Percentiles rank a stretch among this genome's conserved stretches.
These are phyloP conservation scores for Nidularia pulvinata DNA, from an alignment of 768 basidiomycete species.

Conservation along the genomic window DNA sequence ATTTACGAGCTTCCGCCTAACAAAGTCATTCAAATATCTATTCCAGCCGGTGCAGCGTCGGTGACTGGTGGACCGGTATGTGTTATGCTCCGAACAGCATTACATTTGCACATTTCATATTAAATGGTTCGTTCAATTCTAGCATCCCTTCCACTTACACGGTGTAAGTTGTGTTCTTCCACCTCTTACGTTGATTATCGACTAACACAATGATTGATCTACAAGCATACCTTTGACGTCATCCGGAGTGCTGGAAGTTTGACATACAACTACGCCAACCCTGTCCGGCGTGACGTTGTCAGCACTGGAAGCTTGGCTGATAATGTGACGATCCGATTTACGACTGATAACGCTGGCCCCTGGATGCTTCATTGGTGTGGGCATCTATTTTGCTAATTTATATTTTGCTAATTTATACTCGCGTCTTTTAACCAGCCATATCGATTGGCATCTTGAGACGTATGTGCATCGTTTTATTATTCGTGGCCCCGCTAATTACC, in stretches of 20 bases:
- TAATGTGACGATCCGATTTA: slow-evolving; percentile 58
- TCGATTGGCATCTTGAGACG: slow-evolving; percentile 42
- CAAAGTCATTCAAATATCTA: slow-evolving; percentile 43
- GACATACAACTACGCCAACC: slow-evolving; percentile 47
- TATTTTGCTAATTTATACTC: not conserved
- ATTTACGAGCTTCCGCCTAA: slow-evolving; percentile 40
- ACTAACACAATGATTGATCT: not conserved
- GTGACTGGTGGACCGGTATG: slow-evolving; percentile 29
- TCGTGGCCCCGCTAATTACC: not conserved
- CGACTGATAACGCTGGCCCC: slow-evolving; percentile 68
- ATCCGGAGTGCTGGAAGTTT: slow-evolving; percentile 37
- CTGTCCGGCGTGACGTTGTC: slow-evolving; percentile 58
- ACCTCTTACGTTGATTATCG: not conserved
- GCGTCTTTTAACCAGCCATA: slow-evolving; percentile 21
- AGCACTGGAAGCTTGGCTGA: slow-evolving; percentile 33
- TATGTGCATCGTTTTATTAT: slow-evolving; percentile 8
- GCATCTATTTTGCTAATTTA: not conserved
- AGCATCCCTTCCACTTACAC: slow-evolving; percentile 16
- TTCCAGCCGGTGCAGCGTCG: slow-evolving; percentile 33
- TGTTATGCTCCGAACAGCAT: not conserved
- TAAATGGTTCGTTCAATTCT: not conserved
- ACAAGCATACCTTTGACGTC: slow-evolving; percentile 28
- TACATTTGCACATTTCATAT: not conserved
- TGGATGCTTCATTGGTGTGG: slow-evolving; percentile 50
- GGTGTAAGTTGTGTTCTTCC: slow-evolving; percentile 6